Base-by-base conservation (phyloP, 140 eudicot genomes). In the Stevia rebaudiana region DNA sequence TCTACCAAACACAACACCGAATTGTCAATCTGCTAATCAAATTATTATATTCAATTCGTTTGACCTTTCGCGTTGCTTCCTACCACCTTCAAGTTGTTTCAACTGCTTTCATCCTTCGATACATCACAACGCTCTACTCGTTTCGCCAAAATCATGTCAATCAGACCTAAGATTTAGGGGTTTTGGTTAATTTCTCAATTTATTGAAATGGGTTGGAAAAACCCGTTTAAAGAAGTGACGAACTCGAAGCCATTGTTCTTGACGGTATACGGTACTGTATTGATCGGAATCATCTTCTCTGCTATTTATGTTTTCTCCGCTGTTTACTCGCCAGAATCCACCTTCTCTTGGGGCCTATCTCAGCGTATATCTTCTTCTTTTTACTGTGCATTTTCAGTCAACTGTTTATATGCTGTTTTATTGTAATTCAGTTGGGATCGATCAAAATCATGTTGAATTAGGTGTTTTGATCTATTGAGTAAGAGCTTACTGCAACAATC, bases 241-340 rank as follows among this genome's bases (percentile, higher is more conserved):
- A 83, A 76, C 65, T 88, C 96, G 37, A 88, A 77, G 89, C 98
- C 98, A 62, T 66, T 92, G 78, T 92, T 88, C 75, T n/a, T 85
- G 63, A 88, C 96, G 65, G 86, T 92, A 52, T 92, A 92, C 58
- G 92, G 75, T 2, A 81, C 96, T 9, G 86, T 92, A 2, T 46
- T 92, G 58, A 44, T 83, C 63, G 98, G 98, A 41, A 77, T 88
- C 13, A 1, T 92, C 0, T 60, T 92, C 25, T 92, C 98, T 21
- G 80, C 95, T 5, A 62, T 85, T 22, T 88, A 82, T 36, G 96
- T 92, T 1, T 83, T 92, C 54, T 88, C 98, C 49, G 98, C 96
- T 16, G 79, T 92, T 24, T 92, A 84, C 62, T 76, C 89, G 12
- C 75, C 94, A 28, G 79, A 65, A 19, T 77, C 86, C 42, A 41